Conservation (phyloP, 2,329 filamentous ascomycete genomes). For the Xylaria digitata region DNA sequence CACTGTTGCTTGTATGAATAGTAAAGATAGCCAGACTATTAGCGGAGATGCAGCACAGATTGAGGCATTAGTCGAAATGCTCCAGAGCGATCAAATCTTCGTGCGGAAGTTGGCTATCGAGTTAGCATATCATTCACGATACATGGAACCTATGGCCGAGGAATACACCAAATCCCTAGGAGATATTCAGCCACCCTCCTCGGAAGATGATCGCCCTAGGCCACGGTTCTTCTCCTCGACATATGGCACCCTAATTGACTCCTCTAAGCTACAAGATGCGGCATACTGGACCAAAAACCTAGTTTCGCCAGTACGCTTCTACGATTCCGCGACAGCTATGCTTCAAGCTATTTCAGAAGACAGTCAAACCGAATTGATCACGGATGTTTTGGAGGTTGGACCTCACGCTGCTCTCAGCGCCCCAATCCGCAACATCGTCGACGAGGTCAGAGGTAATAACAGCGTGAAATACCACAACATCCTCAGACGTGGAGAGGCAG, state of each 20-base stretch:
- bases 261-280: slow-evolving; percentile 26
- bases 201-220: background rate
- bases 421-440: slow-evolving; percentile 23
- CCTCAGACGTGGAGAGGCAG: slow-evolving; percentile 16
- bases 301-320: slow-evolving; percentile 34
- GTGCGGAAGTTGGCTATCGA: slow-evolving; percentile 37
- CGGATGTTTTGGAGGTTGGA: slow-evolving; percentile 39
- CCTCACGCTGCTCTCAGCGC: slow-evolving; percentile 52
- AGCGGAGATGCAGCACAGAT: slow-evolving; percentile 40
- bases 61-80: slow-evolving; percentile 18
- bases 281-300: slow-evolving; percentile 51
- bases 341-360: background rate
- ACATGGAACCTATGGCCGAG: slow-evolving; percentile 47
- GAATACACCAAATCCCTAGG: slow-evolving; percentile 41
- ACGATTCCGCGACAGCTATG: slow-evolving; percentile 24
- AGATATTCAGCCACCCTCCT: slow-evolving; percentile 10
- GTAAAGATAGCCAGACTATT: slow-evolving; percentile 40
- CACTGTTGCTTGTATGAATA: slow-evolving; percentile 37
- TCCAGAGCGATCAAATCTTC: slow-evolving; percentile 36
- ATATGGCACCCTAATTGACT: slow-evolving; percentile 7
- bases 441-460: slow-evolving; percentile 8
- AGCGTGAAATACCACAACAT: slow-evolving; percentile 27
- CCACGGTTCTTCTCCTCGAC: slow-evolving; percentile 28
- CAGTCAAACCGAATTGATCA: slow-evolving; percentile 2
- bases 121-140: slow-evolving; percentile 46